These are phyloP conservation scores for Ceratobasidium sp. DNA, from an alignment of 1,284 basidiomycete species.

Conservation along the genomic window DNA sequence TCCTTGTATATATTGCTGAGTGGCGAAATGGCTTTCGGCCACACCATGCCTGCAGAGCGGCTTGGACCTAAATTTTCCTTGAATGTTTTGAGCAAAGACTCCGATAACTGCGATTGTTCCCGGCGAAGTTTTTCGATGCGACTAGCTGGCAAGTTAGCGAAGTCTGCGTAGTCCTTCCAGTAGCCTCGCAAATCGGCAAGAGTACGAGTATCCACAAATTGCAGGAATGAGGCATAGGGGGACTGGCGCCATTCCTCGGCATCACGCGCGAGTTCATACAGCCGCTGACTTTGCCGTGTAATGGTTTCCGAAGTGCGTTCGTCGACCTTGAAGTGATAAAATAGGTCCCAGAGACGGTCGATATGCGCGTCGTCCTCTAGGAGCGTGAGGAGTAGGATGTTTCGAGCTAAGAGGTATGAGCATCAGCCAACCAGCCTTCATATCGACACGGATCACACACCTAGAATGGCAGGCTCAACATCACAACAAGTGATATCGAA, in stretches of 20 bases:
- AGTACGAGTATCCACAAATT: conserved; percentile 2
- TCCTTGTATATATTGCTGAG: neutral
- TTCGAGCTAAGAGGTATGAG: conserved; percentile 56
- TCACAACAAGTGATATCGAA: conserved; percentile 1
- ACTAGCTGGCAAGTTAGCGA: neutral
- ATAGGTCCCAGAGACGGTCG: conserved; percentile 64
- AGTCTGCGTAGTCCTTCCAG: conserved; percentile 27
- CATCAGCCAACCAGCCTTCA: neutral
- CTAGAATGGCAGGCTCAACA: neutral
- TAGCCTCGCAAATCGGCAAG: neutral
- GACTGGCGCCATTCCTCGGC: neutral
- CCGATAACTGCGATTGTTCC: neutral
- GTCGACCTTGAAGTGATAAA: no score
- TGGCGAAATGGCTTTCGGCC: neutral
- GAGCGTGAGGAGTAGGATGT: conserved; percentile 56
- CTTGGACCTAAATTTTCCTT: neutral
- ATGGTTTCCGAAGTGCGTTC: conserved; percentile 29
- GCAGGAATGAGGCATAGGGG: neutral
- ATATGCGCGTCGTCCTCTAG: conserved; percentile 55
- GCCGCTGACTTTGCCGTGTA: conserved; percentile 6
- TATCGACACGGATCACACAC: neutral
- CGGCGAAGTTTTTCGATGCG: neutral
- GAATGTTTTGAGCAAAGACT: neutral
- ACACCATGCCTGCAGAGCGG: conserved; percentile 24
- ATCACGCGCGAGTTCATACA: neutral